Conservation (phyloP, 1,139 yeast genomes). For the Zygosaccharomyces sapae region DNA sequence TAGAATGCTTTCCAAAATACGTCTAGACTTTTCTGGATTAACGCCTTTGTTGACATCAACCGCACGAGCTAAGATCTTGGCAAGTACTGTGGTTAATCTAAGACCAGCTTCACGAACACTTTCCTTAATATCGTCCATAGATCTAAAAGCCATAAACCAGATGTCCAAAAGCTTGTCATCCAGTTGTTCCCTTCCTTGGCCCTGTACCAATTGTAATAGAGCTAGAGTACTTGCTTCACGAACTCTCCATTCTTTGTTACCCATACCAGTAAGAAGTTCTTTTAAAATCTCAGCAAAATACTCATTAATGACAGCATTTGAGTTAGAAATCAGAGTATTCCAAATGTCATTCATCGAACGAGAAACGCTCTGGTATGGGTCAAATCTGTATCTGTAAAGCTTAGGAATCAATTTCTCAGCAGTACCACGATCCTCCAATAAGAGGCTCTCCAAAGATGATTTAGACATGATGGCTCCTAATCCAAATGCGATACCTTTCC, state of each 20-base stretch:
- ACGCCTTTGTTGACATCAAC: constrained; percentile 40
- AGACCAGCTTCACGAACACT: constrained; percentile 83
- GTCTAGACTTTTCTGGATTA: constrained; percentile 43
- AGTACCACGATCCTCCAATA: constrained; percentile 51
- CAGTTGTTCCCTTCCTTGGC: constrained; percentile 52
- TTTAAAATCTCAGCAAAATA: constrained; percentile 57
- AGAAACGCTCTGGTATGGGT: constrained; percentile 73
- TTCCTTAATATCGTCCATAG: constrained; percentile 91
- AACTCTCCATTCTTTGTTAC: constrained; percentile 86
- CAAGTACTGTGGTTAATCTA: constrained; percentile 61
- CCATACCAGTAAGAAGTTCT: constrained; percentile 68
- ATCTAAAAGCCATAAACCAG: constrained; percentile 86
- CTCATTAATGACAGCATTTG: constrained; percentile 50
- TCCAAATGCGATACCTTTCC: constrained; percentile 93
- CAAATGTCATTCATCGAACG: constrained; percentile 86
- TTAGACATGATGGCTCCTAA: constrained; percentile 80
- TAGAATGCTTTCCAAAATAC: constrained; percentile 57
- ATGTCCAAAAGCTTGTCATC: constrained; percentile 57
- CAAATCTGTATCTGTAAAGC: constrained; percentile 77
- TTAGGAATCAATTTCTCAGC: constrained; percentile 70
- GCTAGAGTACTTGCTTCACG: constrained; percentile 87
- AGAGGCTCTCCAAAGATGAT: constrained; percentile 62
- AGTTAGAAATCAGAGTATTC: constrained; percentile 65
- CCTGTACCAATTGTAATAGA: constrained; percentile 63
- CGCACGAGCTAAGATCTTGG: constrained; percentile 58